phyloP scores from a whole-genome alignment of 179 eudicot genomes.

The Corrigiola litoralis region DNA sequence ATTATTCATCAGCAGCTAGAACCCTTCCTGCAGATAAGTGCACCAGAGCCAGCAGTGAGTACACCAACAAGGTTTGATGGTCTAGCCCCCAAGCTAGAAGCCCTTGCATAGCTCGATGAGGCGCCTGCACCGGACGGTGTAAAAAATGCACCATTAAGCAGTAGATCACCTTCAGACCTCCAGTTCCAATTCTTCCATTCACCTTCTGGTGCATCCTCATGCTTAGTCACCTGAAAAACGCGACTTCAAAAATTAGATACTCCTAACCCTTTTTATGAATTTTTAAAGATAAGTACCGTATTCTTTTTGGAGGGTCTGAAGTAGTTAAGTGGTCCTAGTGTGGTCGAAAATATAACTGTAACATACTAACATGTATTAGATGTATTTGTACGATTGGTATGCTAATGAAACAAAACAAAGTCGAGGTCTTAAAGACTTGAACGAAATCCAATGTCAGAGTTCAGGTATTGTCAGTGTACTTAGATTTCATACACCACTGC shows the following conservation, averaged over 20 bases:
- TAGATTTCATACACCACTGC: no score
- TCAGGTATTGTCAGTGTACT: no score
- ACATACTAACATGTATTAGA: background rate
- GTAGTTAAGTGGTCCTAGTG: background rate
- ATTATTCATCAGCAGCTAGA: constrained; percentile 36
- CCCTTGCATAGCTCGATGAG: constrained; percentile 56
- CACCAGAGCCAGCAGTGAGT: constrained; percentile 52
- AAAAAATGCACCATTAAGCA: constrained; percentile 74
- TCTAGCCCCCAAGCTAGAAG: constrained; percentile 65
- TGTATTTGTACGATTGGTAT: background rate
- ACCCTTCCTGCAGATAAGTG: constrained; percentile 52
- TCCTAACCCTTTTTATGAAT: no score
- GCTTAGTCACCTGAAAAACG: constrained; percentile 54
- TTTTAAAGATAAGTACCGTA: background rate
- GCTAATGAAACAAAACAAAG: background rate
- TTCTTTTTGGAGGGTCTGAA: constrained; percentile 2
- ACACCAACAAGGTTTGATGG: constrained; percentile 50
- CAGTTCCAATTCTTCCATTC: constrained; percentile 76
- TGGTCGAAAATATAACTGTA: background rate
- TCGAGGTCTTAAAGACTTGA: background rate
- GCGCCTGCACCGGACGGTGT: constrained; percentile 59
- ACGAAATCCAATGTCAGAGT: no score
- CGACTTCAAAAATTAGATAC: background rate
- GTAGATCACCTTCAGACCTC: constrained; percentile 73
- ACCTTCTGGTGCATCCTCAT: constrained; percentile 52